Evolutionary conservation across 1,284 basidiomycete genomes (phyloP).

Genomic region (Hemileccinum hortonii): DNA sequence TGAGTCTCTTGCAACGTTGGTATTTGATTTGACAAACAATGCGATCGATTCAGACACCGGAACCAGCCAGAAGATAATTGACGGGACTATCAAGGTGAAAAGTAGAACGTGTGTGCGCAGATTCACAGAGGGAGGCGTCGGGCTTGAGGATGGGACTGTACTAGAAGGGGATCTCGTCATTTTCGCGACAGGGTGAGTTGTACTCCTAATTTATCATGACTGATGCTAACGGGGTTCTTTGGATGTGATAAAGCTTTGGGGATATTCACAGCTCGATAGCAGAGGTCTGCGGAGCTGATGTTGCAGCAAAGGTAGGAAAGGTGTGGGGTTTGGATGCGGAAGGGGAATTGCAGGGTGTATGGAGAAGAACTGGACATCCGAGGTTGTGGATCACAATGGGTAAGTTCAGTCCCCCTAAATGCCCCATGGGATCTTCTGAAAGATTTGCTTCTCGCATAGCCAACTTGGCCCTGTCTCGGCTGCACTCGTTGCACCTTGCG

Average conservation of each 20-base stretch:
- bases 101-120: constrained; percentile 32
- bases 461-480: constrained; percentile 32
- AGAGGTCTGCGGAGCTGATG: constrained; percentile 37
- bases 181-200: constrained; percentile 42
- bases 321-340: constrained; percentile 49
- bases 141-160: constrained; percentile 40
- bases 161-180: constrained; percentile 45
- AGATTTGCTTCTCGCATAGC: constrained; percentile 19
- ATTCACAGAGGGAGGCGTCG: constrained; percentile 36
- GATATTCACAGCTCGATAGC: constrained; percentile 31
- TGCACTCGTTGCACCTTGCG: constrained; percentile 37
- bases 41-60: constrained; percentile 31
- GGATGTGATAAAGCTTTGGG: constrained; percentile 19
- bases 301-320: constrained; percentile 37
- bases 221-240: not conserved
- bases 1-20: too few relatives aligned
- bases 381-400: constrained; percentile 39
- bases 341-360: constrained; percentile 43
- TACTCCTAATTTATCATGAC: not conserved
- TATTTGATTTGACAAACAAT: not conserved
- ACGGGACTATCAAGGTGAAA: constrained; percentile 47
- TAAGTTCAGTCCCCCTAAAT: constrained; percentile 3
- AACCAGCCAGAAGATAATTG: constrained; percentile 38
- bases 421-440: not conserved
- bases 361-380: constrained; percentile 32